Conservation (phyloP, 164 flowering plant species). For the Brasenia schreberi region DNA sequence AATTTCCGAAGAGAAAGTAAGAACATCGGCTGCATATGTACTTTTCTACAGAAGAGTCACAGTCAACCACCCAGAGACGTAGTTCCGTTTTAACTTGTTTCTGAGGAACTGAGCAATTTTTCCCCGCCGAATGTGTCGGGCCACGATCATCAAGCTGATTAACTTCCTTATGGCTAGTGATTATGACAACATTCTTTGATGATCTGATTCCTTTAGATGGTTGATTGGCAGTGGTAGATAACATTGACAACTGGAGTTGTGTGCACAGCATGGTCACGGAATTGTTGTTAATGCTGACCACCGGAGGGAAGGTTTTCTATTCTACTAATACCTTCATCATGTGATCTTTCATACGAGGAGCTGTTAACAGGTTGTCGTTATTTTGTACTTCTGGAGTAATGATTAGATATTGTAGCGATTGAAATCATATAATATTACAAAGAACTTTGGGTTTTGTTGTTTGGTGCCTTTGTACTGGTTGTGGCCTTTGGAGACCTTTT, state of each 20-base stretch:
- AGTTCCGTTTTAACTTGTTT: background rate
- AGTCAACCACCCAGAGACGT: slow-evolving; percentile 9
- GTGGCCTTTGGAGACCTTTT: too few relatives aligned
- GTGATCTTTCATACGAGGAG: background rate
- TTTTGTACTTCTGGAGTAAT: background rate
- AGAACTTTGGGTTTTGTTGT: too few relatives aligned
- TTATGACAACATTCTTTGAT: background rate
- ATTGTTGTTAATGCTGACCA: background rate
- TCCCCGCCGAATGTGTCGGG: too few relatives aligned
- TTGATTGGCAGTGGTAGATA: background rate
- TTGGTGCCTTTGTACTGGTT: too few relatives aligned
- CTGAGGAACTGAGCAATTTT: background rate
- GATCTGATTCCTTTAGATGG: background rate
- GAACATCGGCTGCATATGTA: slow-evolving; percentile 89
- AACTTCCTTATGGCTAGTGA: background rate
- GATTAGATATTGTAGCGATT: background rate
- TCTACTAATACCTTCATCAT: background rate
- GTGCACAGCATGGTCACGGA: background rate
- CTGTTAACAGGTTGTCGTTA: background rate
- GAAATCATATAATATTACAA: background rate
- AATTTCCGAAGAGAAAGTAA: slow-evolving; percentile 53
- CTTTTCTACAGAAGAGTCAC: slow-evolving; percentile 74
- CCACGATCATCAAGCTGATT: too few relatives aligned
- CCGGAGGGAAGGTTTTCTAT: background rate
- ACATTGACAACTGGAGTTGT: background rate